phyloP scores from a whole-genome alignment of 306 rosid species.

The Trifolium fragiferum region DNA sequence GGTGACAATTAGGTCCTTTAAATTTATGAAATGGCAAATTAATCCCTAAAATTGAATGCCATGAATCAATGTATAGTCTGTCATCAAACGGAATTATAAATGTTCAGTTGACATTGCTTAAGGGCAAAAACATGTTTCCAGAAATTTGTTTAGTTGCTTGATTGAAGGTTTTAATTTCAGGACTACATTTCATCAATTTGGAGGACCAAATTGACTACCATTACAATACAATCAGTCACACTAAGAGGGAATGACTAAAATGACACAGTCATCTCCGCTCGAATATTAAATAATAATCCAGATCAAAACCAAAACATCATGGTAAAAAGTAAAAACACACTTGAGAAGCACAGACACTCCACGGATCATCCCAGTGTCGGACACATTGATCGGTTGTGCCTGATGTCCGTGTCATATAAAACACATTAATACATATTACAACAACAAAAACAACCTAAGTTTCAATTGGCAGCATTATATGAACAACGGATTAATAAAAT shows the following conservation, averaged over 20 bases:
- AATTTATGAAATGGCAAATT: neutral
- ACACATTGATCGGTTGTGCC: too few relatives aligned
- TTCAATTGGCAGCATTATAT: conserved; percentile 27
- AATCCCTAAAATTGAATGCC: neutral
- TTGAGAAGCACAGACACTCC: too few relatives aligned
- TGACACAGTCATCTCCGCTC: neutral
- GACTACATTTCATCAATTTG: neutral
- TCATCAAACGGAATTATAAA: neutral
- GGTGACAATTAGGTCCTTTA: neutral
- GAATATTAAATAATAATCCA: neutral
- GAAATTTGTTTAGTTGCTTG: neutral
- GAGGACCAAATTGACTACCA: neutral
- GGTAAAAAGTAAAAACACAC: neutral
- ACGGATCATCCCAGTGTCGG: too few relatives aligned
- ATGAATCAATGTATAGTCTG: neutral
- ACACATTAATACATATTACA: neutral
- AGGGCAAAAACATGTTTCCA: neutral
- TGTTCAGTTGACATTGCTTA: neutral
- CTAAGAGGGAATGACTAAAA: neutral
- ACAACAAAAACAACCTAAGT: neutral
- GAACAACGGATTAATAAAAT: conserved; percentile 4
- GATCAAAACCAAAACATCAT: neutral
- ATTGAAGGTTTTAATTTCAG: neutral
- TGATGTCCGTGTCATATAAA: neutral
- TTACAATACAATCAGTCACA: neutral